phyloP scores from a whole-genome alignment of 2,329 filamentous ascomycete genomes.

The Xylariales sp. region DNA sequence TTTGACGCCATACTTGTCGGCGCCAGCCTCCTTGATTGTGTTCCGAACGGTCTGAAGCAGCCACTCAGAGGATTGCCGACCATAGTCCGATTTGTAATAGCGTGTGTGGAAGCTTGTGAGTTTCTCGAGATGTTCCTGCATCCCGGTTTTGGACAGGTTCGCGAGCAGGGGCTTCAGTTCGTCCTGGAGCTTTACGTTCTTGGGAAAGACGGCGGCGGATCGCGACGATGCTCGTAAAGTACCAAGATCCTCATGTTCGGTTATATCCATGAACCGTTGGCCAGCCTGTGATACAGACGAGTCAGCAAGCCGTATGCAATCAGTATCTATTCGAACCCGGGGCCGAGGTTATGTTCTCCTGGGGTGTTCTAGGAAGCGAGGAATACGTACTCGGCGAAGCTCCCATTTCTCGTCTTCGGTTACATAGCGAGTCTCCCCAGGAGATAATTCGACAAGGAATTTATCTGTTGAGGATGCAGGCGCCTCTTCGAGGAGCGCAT shows the following conservation, averaged over 20 bases:
- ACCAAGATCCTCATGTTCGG: slow-evolving; percentile 75
- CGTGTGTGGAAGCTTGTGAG: slow-evolving; percentile 84
- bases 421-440: slow-evolving; percentile 85
- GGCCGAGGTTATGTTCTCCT: neutral
- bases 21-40: slow-evolving; percentile 77
- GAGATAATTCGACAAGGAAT: slow-evolving; percentile 85
- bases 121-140: slow-evolving; percentile 81
- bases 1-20: slow-evolving; percentile 71
- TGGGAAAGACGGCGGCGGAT: slow-evolving; percentile 71
- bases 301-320: slow-evolving; percentile 34
- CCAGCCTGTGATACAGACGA: slow-evolving; percentile 69
- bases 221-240: slow-evolving; percentile 52
- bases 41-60: slow-evolving; percentile 78
- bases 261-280: slow-evolving; percentile 94
- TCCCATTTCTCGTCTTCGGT: slow-evolving; percentile 97
- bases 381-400: slow-evolving; percentile 73
- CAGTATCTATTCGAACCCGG: neutral
- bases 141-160: slow-evolving; percentile 78
- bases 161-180: slow-evolving; percentile 75
- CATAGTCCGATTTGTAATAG: slow-evolving; percentile 83
- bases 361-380: neutral
- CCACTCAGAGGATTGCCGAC: slow-evolving; percentile 88
- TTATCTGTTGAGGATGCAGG: slow-evolving; percentile 56
- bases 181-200: slow-evolving; percentile 71
- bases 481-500: slow-evolving; percentile 50